Evolutionary conservation across 495 filamentous ascomycete species (phyloP).

Genomic region (Penicillium malachiteum): DNA sequence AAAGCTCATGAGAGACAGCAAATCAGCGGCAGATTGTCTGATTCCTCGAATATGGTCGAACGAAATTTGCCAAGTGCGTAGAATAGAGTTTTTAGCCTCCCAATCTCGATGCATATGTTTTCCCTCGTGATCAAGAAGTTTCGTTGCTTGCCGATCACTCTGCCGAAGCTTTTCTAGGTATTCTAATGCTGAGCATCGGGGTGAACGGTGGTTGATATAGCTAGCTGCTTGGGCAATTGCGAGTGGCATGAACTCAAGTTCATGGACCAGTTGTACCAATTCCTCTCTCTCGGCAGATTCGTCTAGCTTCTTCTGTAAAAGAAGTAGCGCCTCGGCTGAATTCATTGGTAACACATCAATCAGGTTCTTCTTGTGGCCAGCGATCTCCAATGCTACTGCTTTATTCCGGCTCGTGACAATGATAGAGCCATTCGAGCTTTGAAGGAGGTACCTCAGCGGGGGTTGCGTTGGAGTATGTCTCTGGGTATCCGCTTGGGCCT

Average conservation of each 20-base stretch:
- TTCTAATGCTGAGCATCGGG: slow-evolving; percentile 22
- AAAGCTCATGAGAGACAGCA: slow-evolving; percentile 21
- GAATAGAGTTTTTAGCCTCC: slow-evolving; percentile 22
- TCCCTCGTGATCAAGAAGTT: slow-evolving; percentile 2
- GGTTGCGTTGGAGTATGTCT: slow-evolving; percentile 12
- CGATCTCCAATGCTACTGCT: slow-evolving; percentile 24
- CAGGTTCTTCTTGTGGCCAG: slow-evolving; percentile 30
- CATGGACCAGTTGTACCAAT: slow-evolving; percentile 25
- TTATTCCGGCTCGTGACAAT: slow-evolving; percentile 39
- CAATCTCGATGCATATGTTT: slow-evolving; percentile 17
- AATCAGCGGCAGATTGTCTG: slow-evolving; percentile 20
- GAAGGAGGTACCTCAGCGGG: not conserved
- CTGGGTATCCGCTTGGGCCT: not conserved
- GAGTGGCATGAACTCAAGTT: slow-evolving; percentile 47
- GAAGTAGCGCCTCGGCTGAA: slow-evolving; percentile 25
- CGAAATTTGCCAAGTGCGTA: slow-evolving; percentile 33
- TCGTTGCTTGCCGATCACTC: slow-evolving; percentile 1
- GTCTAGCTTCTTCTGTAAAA: slow-evolving; percentile 41
- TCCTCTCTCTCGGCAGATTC: slow-evolving; percentile 1
- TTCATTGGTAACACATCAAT: slow-evolving; percentile 39
- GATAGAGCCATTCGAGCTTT: slow-evolving; percentile 11
- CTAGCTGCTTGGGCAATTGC: slow-evolving; percentile 50
- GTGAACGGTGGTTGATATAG: slow-evolving; percentile 38
- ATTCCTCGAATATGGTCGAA: slow-evolving; percentile 26
- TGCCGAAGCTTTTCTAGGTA: slow-evolving; percentile 38